Conservation (phyloP, 129 eudicot genomes). For the Saussurea involucrata region DNA sequence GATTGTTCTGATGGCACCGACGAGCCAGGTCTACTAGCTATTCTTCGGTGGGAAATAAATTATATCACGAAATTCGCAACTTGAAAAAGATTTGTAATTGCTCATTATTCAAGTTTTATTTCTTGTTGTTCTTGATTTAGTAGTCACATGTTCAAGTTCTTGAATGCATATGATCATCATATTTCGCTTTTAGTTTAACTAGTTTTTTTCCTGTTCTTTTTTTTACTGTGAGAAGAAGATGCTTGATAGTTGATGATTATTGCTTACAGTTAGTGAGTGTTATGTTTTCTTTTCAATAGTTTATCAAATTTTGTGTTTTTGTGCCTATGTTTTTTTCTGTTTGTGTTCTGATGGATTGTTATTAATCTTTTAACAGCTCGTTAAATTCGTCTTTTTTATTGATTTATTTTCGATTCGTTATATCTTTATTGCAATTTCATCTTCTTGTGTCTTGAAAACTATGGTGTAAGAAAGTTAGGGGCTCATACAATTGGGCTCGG, state of each 20-base stretch:
- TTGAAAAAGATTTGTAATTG: not conserved
- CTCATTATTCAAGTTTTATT: not conserved
- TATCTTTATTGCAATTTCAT: too few relatives aligned
- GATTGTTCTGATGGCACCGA: constrained; percentile 93
- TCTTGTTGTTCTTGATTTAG: not conserved
- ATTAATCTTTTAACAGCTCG: too few relatives aligned
- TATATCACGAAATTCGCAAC: not conserved
- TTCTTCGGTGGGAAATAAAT: not conserved
- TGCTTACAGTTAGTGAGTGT: not conserved
- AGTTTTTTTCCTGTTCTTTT: not conserved
- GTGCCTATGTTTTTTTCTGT: too few relatives aligned
- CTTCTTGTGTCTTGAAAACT: too few relatives aligned
- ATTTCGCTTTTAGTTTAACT: not conserved
- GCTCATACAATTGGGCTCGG: too few relatives aligned
- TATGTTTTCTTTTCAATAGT: too few relatives aligned
- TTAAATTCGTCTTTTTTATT: too few relatives aligned
- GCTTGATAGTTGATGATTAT: not conserved
- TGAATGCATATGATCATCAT: not conserved
- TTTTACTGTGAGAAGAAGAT: not conserved
- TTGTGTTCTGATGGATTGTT: too few relatives aligned
- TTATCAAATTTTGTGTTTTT: too few relatives aligned
- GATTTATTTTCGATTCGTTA: too few relatives aligned
- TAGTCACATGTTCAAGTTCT: constrained; percentile 2
- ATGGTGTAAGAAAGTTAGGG: too few relatives aligned
- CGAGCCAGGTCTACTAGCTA: constrained; percentile 63